Conservation (phyloP, 2,329 filamentous ascomycete genomes). For the Botrytis sinoallii region DNA sequence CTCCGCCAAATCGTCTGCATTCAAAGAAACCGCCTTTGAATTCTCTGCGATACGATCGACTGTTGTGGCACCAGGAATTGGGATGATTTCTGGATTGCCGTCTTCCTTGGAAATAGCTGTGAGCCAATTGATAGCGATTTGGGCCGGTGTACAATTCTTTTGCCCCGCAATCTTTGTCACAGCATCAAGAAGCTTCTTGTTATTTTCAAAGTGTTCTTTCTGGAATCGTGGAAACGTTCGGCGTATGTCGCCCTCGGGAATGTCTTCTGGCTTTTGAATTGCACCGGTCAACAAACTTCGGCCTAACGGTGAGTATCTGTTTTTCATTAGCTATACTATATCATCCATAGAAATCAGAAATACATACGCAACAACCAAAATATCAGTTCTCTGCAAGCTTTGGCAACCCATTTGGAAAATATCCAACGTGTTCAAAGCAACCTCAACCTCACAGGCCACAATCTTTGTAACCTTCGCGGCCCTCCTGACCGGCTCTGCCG, state of each 20-base stretch:
- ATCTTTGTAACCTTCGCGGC: constrained; percentile 42
- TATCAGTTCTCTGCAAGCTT: constrained; percentile 57
- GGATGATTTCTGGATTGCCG: constrained; percentile 49
- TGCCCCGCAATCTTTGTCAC: constrained; percentile 55
- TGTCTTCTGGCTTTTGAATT: constrained; percentile 50
- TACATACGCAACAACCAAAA: constrained; percentile 60
- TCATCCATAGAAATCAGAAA: not conserved
- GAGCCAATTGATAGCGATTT: constrained; percentile 63
- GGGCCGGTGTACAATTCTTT: constrained; percentile 59
- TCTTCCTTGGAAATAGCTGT: constrained; percentile 33
- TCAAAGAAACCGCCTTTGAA: constrained; percentile 47
- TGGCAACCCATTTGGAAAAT: constrained; percentile 41
- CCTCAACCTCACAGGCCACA: constrained; percentile 47
- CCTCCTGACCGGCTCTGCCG: constrained; percentile 42
- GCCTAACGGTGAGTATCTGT: constrained; percentile 65
- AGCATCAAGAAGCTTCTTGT: constrained; percentile 58
- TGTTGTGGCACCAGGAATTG: constrained; percentile 63
- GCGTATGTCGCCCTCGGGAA: constrained; percentile 53
- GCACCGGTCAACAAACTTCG: constrained; percentile 56
- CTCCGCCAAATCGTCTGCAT: constrained; percentile 48
- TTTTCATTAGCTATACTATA: constrained; percentile 21
- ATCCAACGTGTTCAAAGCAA: constrained; percentile 42
- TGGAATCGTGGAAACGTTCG: constrained; percentile 62
- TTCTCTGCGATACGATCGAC: constrained; percentile 60
- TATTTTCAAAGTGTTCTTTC: constrained; percentile 59